phyloP scores from a whole-genome alignment of 805 yeast species.

The Helenozyma rhizophorensis region DNA sequence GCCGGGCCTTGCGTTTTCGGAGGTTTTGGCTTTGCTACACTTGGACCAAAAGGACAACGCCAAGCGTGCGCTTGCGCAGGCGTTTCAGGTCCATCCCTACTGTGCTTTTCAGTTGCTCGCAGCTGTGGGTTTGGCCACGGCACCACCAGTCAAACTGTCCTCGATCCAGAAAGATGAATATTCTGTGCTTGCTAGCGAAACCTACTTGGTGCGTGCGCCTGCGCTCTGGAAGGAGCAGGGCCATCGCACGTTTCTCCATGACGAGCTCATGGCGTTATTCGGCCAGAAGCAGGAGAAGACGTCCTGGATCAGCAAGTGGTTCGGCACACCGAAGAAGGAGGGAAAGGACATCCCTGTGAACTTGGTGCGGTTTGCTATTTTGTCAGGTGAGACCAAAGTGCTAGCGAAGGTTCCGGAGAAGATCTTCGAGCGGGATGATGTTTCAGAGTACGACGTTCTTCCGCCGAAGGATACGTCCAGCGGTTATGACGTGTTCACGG shows the following conservation, averaged over 20 bases:
- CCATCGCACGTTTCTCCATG: slow-evolving; percentile 45
- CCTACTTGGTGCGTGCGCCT: slow-evolving; percentile 56
- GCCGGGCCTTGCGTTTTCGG: slow-evolving; percentile 66
- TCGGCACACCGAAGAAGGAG: slow-evolving; percentile 3
- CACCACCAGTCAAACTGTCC: slow-evolving; percentile 1
- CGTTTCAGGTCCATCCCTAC: slow-evolving; percentile 55
- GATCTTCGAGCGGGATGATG: slow-evolving; percentile 58
- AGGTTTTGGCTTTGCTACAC: slow-evolving; percentile 56
- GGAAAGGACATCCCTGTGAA: slow-evolving; percentile 49
- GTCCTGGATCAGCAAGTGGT: slow-evolving; percentile 11
- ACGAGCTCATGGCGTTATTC: slow-evolving; percentile 30
- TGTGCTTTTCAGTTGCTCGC: slow-evolving; percentile 50
- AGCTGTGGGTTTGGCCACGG: slow-evolving; percentile 34
- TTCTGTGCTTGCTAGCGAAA: slow-evolving; percentile 44
- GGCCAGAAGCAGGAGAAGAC: background rate
- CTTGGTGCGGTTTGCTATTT: slow-evolving; percentile 60
- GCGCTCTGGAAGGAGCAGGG: slow-evolving; percentile 49
- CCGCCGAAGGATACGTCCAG: slow-evolving; percentile 48
- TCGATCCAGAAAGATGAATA: slow-evolving; percentile 19
- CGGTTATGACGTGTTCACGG: slow-evolving; percentile 38
- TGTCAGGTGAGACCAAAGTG: slow-evolving; percentile 66
- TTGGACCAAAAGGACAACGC: slow-evolving; percentile 45
- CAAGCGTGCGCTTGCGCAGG: slow-evolving; percentile 39
- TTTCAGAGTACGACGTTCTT: slow-evolving; percentile 66
- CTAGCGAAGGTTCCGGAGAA: slow-evolving; percentile 65